Conservation (phyloP, 257 asterid species). For the Solanum etuberosum region DNA sequence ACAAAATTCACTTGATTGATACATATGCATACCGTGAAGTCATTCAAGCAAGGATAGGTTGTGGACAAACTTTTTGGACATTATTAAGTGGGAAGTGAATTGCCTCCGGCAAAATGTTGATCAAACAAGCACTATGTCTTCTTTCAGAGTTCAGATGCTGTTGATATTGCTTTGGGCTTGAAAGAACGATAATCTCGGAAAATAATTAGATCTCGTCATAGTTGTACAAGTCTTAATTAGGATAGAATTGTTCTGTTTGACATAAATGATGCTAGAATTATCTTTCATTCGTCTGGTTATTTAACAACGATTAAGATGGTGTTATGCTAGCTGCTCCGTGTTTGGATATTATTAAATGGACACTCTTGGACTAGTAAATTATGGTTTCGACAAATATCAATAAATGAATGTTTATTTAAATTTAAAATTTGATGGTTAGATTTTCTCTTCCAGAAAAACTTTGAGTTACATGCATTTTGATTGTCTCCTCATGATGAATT, state of each 20-base stretch:
- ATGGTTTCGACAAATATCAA: not conserved
- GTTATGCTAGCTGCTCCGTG: not conserved
- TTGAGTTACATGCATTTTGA: not conserved
- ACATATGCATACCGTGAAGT: not conserved
- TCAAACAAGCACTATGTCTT: not conserved
- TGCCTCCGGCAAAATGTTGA: not conserved
- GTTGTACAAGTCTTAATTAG: not conserved
- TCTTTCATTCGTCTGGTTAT: not conserved
- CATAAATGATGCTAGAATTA: not conserved
- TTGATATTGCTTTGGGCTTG: not conserved
- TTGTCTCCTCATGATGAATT: not conserved
- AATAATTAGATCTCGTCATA: not conserved
- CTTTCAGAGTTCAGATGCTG: not conserved
- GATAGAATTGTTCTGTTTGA: not conserved
- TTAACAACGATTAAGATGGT: not conserved
- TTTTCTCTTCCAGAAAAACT: not conserved
- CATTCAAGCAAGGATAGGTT: not conserved
- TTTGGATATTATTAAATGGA: not conserved
- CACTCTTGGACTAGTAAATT: not conserved
- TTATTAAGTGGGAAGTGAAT: not conserved
- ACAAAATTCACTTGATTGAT: not conserved
- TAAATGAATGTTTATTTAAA: not conserved
- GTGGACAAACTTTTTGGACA: not conserved
- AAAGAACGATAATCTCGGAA: not conserved
- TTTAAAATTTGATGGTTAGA: not conserved